Evolutionary conservation across 208 protist genomes (phyloP), one percentile per base, ranked within the genome.

Genomic region (Trypanosoma lewisi): DNA sequence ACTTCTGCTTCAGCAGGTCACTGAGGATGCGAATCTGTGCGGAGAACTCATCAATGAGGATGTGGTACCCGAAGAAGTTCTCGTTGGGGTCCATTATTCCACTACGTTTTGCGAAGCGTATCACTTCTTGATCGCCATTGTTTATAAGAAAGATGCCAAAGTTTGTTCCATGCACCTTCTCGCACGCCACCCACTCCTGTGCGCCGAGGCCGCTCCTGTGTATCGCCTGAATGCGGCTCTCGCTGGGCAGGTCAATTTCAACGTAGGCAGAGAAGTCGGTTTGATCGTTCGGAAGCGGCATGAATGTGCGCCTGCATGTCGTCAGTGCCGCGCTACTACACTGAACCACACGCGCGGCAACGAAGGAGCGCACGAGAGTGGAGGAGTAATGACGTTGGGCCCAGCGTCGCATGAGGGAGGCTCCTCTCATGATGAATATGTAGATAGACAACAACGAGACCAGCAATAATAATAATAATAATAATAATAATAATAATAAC

Each of bases 41-140:
- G 0, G 70, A 66, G 65, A 95, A 91, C 39, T 90, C 82, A 47
- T 86, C 82, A 45, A 73, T 70, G 49, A 95, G 75, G 37, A 88
- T 72, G 74, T 92, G 85, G 54, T 95, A 95, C 63, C 89, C 89
- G 73, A 95, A 95, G 70, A 95, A 95, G 68, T 95, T 88, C 49
- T 95, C 89, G 51, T 88, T 92, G 0, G 83, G 83, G 61, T 92
- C 83, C 84, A 95, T 95, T 52, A 95, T 82, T 31, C 83, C 83
- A 58, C 84, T 92, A 59, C 89, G 89, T 61, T 95, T 95, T 5
- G 89, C 75, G 54, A 88, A 95, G 1, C 82, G 78, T 31, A 80
- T 37, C 23, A 83, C 55, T 33, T 82, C 75, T 4, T 66, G 55
- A 41, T 92, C 89, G 9, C 60, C 67, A 8, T 62, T 19, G 39